Base-by-base conservation (phyloP, 78 protist genomes). In the Dictyostelium brefeldianum region DNA sequence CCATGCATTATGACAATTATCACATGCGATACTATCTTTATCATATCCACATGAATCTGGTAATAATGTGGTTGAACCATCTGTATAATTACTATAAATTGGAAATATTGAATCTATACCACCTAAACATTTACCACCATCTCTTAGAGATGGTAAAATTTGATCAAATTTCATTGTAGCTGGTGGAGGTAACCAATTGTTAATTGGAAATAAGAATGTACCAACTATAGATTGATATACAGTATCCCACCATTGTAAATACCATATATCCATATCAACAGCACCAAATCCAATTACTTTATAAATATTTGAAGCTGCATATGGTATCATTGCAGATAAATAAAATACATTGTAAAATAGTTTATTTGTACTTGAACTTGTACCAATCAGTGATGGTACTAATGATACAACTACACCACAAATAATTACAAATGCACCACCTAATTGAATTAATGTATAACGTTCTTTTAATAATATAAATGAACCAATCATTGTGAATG, bases 191-290 rank as follows among this genome's bases (percentile, higher is more conserved):
- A 83, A 25, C 57, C 36, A 20, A 56, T 27, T 29, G 22, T 83
- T 83, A 17, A 83, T 83, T 48, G 91, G 91, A 70, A 83, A 83
- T 8, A 83, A 20, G 31, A 83, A 46, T 9, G 91, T 73, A 57
- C 91, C 91, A 43, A 83, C 57, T 7, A 83, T 53, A 5, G 67
- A 47, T 56, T 83, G 91, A 80, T 71, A 83, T 11, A 83, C 51
- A 4, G 69, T 10, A 56, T 83, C 91, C n/a, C 41, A 83, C 50
- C 31, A 83, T 56, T 83, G 91, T 14, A 83, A 53, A 12, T 56
- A 83, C 91, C 91, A 83, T 7, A 83, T 81, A 56, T 83, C 91
- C 91, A 83, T 83, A 53, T 83, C 73, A 54, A 83, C 91, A 20
- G 81, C 2, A 22, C 54, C 17, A 70, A 83, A 83, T 25, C 70